Evolutionary conservation across 2,329 filamentous ascomycete genomes (phyloP).

Genomic region (Trichophyton simii): DNA sequence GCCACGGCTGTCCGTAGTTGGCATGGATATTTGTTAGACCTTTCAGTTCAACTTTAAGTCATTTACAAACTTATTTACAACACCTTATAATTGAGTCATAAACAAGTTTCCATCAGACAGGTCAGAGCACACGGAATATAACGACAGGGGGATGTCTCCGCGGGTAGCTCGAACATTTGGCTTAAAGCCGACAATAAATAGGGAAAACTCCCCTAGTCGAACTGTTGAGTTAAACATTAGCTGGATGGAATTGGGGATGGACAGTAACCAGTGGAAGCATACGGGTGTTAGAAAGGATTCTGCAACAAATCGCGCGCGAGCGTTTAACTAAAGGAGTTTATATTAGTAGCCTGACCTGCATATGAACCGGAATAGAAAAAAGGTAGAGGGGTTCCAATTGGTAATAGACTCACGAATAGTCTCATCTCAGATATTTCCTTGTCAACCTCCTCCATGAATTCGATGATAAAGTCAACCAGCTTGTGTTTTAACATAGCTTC

Average conservation of each 20-base stretch:
- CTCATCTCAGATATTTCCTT: slow-evolving; percentile 99
- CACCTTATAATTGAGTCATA: background rate
- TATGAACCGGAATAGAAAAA: background rate
- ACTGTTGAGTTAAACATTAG: slow-evolving; percentile 15
- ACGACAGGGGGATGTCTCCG: background rate
- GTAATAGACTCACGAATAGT: slow-evolving; percentile 66
- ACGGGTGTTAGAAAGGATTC: slow-evolving; percentile 96
- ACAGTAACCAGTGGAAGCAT: slow-evolving; percentile 22
- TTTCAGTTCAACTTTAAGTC: background rate
- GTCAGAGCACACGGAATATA: background rate
- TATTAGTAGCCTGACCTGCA: slow-evolving; percentile 14
- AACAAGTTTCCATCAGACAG: background rate
- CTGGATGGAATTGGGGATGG: background rate
- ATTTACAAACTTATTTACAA: slow-evolving; percentile 2
- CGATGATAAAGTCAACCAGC: slow-evolving; percentile 95
- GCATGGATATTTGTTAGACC: background rate
- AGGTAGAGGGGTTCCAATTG: background rate
- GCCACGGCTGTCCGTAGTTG: background rate
- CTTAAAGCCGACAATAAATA: background rate
- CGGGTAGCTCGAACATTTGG: background rate
- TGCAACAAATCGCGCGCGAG: slow-evolving; percentile 89
- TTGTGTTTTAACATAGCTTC: slow-evolving; percentile 99
- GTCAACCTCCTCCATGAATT: slow-evolving; percentile 99
- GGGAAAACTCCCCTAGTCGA: slow-evolving; percentile 17
- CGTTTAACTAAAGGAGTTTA: slow-evolving; percentile 59